Evolutionary conservation across 305 asterid species (phyloP).

Genomic region (Striga hermonthica): DNA sequence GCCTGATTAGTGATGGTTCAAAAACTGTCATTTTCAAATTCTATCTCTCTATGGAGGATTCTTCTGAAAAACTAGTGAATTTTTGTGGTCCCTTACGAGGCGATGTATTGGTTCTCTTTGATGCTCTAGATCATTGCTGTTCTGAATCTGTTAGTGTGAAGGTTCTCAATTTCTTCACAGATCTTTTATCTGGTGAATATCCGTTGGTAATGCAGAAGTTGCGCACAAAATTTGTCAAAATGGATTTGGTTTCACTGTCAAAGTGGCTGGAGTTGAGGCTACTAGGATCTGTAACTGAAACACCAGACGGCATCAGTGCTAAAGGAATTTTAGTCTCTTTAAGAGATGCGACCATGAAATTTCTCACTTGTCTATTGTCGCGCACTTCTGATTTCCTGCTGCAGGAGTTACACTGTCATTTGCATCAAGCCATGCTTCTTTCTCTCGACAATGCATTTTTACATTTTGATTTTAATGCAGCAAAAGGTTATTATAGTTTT

Average conservation of each 20-base stretch:
- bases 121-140: slow-evolving; percentile 62
- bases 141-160: slow-evolving; percentile 73
- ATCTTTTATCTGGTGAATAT: slow-evolving; percentile 63
- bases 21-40: slow-evolving; percentile 44
- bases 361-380: slow-evolving; percentile 59
- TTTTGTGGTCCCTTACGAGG: slow-evolving; percentile 60
- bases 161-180: slow-evolving; percentile 81
- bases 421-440: slow-evolving; percentile 73
- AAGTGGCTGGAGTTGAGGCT: slow-evolving; percentile 89
- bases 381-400: slow-evolving; percentile 46
- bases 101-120: slow-evolving; percentile 74
- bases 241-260: slow-evolving; percentile 60
- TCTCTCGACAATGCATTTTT: slow-evolving; percentile 84
- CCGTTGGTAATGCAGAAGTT: slow-evolving; percentile 58
- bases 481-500: slow-evolving; percentile 63
- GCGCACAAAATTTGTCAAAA: slow-evolving; percentile 66
- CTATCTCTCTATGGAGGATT: slow-evolving; percentile 60
- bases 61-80: slow-evolving; percentile 46
- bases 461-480: slow-evolving; percentile 54
- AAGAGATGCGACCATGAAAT: slow-evolving; percentile 74
- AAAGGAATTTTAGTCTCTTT: slow-evolving; percentile 63
- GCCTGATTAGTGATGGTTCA: slow-evolving; percentile 60
- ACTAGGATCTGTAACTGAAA: slow-evolving; percentile 58
- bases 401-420: slow-evolving; percentile 61
- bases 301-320: slow-evolving; percentile 44